Base-by-base conservation (phyloP, 106 monocot genomes). In the Apostasia ramifera region DNA sequence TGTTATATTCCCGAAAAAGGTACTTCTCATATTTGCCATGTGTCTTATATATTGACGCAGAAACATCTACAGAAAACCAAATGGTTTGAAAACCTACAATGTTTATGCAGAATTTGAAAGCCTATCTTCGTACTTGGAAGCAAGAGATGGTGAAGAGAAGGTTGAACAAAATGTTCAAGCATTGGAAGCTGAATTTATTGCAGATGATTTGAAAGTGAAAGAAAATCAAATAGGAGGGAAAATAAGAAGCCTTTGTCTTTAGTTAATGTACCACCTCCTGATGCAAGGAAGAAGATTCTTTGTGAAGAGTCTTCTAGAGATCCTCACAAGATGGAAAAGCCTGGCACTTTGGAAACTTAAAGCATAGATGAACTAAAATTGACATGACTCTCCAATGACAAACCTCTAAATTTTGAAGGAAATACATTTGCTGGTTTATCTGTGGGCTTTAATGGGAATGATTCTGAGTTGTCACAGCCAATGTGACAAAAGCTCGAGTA, bases 321-420 rank as follows among this genome's bases (percentile, higher is more conserved):
- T 65, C 8, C 46, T 26, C 26, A 26, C 26, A 26, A 26, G 26
- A 26, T 26, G 26, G 26, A 26, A 26, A 26, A 26, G 26, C 26
- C 26, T 26, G 75, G 71, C 47, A 71, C 47, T 59, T 40, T 55
- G 63, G 83, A 72, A 58, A 69, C 38, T 42, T 49, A 3, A 83
- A 74, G 64, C 76, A 78, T 59, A 64, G 44, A 47, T 53, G 66
- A 45, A 47, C 74, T 73, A 81, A 65, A 57, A 78, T 80, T 59
- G 73, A 68, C 55, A 55, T 49, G 40, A 52, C 57, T 40, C 46
- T 58, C 8, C 53, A 81, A 77, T 37, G 60, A 40, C 14, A 77
- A 77, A 59, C 37, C 50, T 43, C 55, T 57, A 51, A 69, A 8
- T 48, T 53, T 46, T n/a, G 66, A 71, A 53, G 61, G 48, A 7